Base-by-base conservation (phyloP, 331 rosid species). In the Erythrophleum ivorense region DNA sequence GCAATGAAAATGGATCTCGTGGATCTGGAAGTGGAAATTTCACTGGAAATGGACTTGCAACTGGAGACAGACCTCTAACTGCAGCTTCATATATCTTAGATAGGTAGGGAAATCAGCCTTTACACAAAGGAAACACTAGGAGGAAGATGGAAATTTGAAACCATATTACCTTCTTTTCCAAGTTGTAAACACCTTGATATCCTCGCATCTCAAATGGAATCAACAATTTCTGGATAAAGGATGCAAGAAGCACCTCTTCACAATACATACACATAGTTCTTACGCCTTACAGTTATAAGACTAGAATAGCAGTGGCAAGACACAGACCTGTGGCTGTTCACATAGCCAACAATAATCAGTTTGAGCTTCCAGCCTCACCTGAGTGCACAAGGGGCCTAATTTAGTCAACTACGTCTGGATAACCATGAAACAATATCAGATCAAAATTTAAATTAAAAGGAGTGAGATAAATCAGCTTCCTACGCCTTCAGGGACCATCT, bases 171-270 rank as follows among this genome's bases (percentile, higher is more conserved):
- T 91, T 96, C 81, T 83, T 92, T 84, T 96, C 99, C 90, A 96
- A 81, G 88, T 96, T 96, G 81, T 94, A 94, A 75, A 96, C 95
- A 46, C 99, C 84, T 78, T 94, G 99, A 87, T 85, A 88, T 16
- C 99, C 99, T 33, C 97, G 97, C 99, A 96, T 96, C 93, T 96
- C 99, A 69, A 96, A 94, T 0, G 99, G 99, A 84, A 96, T 85
- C 87, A 92, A 76, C 90, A 93, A 79, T 86, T 83, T 96, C 97
- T 96, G 91, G 50, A 84, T 80, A 43, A 74, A 31, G 31, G 66
- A 49, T 52, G 66, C 10, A 57, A 59, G 71, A 75, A 77, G 2
- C 63, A 63, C 19, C 57, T 21, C 64, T 45, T 72, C 69, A 81
- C 3, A 67, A 48, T 31, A 59, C 33, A 63, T 15, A 34, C 13